phyloP scores from a whole-genome alignment of 2,329 filamentous ascomycete genomes.

The Aciculosporium take region DNA sequence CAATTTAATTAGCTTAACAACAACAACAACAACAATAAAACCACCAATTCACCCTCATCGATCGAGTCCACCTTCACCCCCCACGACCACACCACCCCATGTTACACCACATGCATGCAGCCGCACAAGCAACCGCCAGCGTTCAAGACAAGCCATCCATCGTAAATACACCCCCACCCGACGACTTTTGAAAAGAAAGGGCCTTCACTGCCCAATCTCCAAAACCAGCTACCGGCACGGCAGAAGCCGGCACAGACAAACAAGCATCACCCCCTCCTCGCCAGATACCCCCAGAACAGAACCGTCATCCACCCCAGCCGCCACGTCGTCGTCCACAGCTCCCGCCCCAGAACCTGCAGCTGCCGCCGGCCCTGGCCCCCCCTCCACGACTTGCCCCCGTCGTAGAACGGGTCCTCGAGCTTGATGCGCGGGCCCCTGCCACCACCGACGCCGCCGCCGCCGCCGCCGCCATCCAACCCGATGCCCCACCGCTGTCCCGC shows the following conservation, averaged over 20 bases:
- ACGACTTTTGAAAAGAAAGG: neutral
- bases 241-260: neutral
- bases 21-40: too few species aligned
- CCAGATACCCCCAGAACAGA: conserved; percentile 51
- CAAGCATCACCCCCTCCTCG: conserved; percentile 39
- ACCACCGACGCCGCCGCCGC: conserved; percentile 21
- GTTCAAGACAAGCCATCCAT: too few species aligned
- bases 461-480: conserved; percentile 25
- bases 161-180: too few species aligned
- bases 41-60: too few species aligned
- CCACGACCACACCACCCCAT: too few species aligned
- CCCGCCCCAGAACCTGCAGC: conserved; percentile 35
- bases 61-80: too few species aligned
- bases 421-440: conserved; percentile 36
- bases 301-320: conserved; percentile 50
- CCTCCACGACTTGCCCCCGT: conserved; percentile 23
- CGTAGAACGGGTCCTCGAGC: conserved; percentile 29
- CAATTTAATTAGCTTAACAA: too few species aligned
- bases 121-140: too few species aligned
- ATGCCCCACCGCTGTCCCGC: conserved; percentile 26
- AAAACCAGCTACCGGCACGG: too few species aligned
- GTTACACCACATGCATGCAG: too few species aligned
- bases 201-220: too few species aligned
- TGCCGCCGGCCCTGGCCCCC: conserved; percentile 15
- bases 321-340: conserved; percentile 48